Percentiles rank a stretch among this genome's conserved stretches.
phyloP scores from a whole-genome alignment of 805 yeast species.

The Myxozyma melibiosi region DNA sequence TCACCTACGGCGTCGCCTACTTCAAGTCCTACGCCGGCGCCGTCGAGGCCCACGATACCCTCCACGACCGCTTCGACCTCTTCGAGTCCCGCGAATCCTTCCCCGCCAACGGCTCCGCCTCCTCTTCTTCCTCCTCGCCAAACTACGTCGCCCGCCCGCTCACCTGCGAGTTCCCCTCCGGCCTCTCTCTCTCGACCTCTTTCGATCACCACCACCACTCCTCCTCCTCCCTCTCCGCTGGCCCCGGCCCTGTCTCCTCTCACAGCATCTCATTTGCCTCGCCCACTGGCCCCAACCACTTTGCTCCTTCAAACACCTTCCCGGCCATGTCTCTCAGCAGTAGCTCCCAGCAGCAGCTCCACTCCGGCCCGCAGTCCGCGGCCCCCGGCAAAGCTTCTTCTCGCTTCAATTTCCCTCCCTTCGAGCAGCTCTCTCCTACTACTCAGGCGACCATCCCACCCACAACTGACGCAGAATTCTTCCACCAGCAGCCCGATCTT shows the following conservation, averaged over 20 bases:
- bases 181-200: background rate
- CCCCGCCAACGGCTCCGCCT: constrained; percentile 9
- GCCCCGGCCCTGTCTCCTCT: constrained; percentile 9
- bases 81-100: constrained; percentile 17
- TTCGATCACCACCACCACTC: constrained; percentile 11
- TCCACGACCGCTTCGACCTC: constrained; percentile 40
- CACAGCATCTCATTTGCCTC: constrained; percentile 3
- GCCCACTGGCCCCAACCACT: background rate
- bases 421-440: constrained; percentile 26
- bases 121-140: constrained; percentile 25
- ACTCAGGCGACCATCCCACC: constrained; percentile 16
- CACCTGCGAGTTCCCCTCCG: constrained; percentile 22
- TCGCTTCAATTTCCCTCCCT: constrained; percentile 22
- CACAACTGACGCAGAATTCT: constrained; percentile 11
- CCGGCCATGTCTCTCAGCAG: constrained; percentile 18
- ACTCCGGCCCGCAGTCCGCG: constrained; percentile 7
- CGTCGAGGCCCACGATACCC: constrained; percentile 36
- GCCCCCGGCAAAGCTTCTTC: constrained; percentile 18
- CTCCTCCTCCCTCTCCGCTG: constrained; percentile 8
- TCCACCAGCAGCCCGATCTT: constrained; percentile 14
- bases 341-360: constrained; percentile 7
- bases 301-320: constrained; percentile 2
- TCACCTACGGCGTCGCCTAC: constrained; percentile 37
- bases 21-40: constrained; percentile 40
- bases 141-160: constrained; percentile 6